These are phyloP conservation scores for Suillus sp. DNA, from an alignment of 768 basidiomycete genomes.

Conservation along the genomic window DNA sequence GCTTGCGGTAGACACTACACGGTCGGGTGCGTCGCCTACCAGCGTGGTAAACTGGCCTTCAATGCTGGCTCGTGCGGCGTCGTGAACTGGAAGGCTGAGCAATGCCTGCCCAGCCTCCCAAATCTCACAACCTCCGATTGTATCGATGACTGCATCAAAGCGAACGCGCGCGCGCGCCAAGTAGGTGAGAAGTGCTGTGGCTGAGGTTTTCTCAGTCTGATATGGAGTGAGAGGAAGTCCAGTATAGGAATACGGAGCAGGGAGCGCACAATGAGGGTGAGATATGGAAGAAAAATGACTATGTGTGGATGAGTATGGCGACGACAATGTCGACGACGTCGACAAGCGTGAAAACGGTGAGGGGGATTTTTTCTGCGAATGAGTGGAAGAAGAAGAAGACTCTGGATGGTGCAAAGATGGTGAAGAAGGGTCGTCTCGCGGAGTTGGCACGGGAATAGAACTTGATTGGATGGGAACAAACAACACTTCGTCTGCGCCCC, in stretches of 20 bases:
- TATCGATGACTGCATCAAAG: constrained; percentile 85
- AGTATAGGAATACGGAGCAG: constrained; percentile 32
- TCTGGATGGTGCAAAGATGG: constrained; percentile 28
- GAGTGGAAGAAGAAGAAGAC: constrained; percentile 28
- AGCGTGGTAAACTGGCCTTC: constrained; percentile 75
- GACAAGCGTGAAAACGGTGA: constrained; percentile 36
- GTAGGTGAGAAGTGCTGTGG: constrained; percentile 29
- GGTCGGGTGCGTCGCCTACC: constrained; percentile 68
- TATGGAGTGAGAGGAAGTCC: constrained; percentile 33
- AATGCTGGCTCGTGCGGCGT: constrained; percentile 31
- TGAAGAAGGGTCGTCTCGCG: constrained; percentile 26
- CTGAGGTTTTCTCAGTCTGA: constrained; percentile 28
- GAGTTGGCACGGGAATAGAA: constrained; percentile 21
- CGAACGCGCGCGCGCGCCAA: constrained; percentile 31
- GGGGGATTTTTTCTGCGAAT: constrained; percentile 33
- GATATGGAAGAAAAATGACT: constrained; percentile 25
- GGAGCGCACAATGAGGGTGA: constrained; percentile 28
- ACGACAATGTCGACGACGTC: constrained; percentile 34
- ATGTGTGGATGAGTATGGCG: constrained; percentile 31
- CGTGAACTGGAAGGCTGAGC: constrained; percentile 40
- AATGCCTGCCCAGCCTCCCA: constrained; percentile 75
- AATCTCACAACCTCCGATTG: constrained; percentile 75
- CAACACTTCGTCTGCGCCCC: constrained; percentile 80
- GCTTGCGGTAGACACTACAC: constrained; percentile 66
- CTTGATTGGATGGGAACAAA: constrained; percentile 45